Evolutionary conservation across 2,329 filamentous ascomycete genomes (phyloP), one percentile per base, ranked within the genome.

Genomic region (Trichoderma koningiopsis): DNA sequence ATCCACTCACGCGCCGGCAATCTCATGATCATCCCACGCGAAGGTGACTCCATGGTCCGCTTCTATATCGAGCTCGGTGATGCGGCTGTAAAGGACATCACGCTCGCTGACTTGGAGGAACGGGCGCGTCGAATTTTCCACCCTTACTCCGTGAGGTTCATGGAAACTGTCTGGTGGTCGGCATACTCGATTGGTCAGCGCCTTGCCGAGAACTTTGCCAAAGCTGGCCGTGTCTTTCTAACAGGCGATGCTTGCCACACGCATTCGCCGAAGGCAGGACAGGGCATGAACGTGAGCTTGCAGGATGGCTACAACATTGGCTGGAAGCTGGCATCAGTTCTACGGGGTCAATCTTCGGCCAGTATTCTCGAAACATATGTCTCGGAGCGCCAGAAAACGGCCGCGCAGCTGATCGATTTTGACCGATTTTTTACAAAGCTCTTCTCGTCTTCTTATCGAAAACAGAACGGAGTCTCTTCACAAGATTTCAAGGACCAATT

Each of bases 251-350:
- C 58, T 10, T 49, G 58, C 40, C 58, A 61, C 13, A 61, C 58
- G 11, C 58, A 61, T 29, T 61, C 58, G 5, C 58, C 58, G 33
- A 61, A 61, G 27, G 58, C 58, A 4, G 58, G 58, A 33, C 58
- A 61, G 27, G 58, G 58, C 3, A 61, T 61, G 58, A 61, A 61
- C 1, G 58, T 61, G 27, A 61, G 58, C 27, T 27, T 61, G 10
- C 58, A 61, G 4, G 58, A 61, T 49, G 58, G 58, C 40, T 61
- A 49, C 40, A 61, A 61, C 13, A 61, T 61, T 40, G 58, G 58
- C 29, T 61, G 58, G 58, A 61, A 61, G 58, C 16, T 61, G 27
- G 58, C 58, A 22, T 29, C 40, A 8, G 58, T 61, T 24, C 24
- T 61, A 4, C 27, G 40, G 6, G 40, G 58, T 11, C 40, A 61